Conservation (phyloP, 2,329 filamentous ascomycete genomes). For the Cladobotryum protrusum region DNA sequence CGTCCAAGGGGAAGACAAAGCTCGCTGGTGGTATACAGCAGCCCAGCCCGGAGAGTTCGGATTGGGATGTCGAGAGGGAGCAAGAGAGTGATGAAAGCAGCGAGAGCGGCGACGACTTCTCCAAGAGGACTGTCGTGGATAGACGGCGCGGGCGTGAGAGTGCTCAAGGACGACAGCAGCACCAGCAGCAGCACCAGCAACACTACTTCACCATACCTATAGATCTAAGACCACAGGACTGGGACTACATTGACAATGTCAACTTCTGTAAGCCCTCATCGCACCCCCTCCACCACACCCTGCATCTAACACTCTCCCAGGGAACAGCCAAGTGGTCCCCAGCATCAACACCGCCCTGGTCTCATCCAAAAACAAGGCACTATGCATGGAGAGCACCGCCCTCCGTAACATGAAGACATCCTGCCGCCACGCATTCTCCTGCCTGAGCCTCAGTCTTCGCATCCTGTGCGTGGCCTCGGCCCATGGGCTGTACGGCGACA, state of each 20-base stretch:
- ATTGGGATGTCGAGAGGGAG: too few relatives aligned
- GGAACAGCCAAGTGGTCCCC: constrained; percentile 3
- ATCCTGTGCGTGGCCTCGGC: not conserved
- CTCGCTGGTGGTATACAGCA: not conserved
- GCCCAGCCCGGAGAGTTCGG: not conserved
- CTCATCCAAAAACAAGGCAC: not conserved
- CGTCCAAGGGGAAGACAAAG: not conserved
- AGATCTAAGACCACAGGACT: not conserved
- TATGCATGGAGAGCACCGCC: not conserved
- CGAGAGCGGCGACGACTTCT: too few relatives aligned
- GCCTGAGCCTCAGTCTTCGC: not conserved
- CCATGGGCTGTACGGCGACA: constrained; percentile 1
- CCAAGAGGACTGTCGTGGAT: not conserved
- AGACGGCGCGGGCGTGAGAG: too few relatives aligned
- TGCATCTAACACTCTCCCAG: not conserved
- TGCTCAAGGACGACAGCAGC: not conserved
- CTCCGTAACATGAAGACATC: not conserved
- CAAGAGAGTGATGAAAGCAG: too few relatives aligned
- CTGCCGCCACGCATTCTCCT: constrained; percentile 4
- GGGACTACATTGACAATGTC: constrained; percentile 5
- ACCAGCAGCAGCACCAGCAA: not conserved
- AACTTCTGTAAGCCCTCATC: not conserved
- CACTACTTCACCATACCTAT: not conserved
- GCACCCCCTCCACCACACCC: not conserved
- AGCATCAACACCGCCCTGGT: not conserved